Evolutionary conservation across 2,329 filamentous ascomycete species (phyloP).

Genomic region (Metarhizium guizhouense): DNA sequence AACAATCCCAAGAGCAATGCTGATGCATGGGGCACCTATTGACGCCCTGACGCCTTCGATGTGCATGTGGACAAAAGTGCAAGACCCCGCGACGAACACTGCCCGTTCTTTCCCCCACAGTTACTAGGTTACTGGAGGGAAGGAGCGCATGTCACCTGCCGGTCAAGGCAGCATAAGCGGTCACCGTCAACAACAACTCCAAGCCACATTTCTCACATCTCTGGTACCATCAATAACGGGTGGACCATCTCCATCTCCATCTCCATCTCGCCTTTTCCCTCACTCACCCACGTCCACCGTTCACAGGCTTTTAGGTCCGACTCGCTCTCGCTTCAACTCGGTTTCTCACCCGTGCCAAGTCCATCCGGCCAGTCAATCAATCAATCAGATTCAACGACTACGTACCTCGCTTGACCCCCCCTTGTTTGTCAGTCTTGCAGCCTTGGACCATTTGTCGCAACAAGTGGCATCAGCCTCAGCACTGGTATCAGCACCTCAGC

Average conservation of each 20-base stretch:
- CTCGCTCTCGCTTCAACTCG: background rate
- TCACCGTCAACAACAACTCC: background rate
- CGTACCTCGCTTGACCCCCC: too few species aligned
- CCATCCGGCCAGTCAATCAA: background rate
- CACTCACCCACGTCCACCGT: background rate
- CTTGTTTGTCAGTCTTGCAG: background rate
- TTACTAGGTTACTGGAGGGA: background rate
- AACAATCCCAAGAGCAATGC: background rate
- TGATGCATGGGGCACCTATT: background rate
- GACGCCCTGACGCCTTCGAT: background rate
- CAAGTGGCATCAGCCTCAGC: background rate
- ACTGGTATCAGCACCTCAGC: background rate
- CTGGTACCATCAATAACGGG: too few species aligned
- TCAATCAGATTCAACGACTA: too few species aligned
- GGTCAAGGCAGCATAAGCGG: background rate
- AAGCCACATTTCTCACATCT: background rate
- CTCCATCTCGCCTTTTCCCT: background rate
- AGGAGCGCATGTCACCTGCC: background rate
- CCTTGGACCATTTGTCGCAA: background rate
- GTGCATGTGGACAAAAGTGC: background rate
- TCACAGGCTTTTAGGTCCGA: background rate
- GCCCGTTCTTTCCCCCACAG: background rate
- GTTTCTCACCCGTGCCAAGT: background rate
- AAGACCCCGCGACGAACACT: background rate
- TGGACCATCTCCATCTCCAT: too few species aligned